Percentiles rank a stretch among this genome's conserved stretches.
phyloP scores from a whole-genome alignment of 2,329 filamentous ascomycete species.

The Colletotrichum nymphaeae region DNA sequence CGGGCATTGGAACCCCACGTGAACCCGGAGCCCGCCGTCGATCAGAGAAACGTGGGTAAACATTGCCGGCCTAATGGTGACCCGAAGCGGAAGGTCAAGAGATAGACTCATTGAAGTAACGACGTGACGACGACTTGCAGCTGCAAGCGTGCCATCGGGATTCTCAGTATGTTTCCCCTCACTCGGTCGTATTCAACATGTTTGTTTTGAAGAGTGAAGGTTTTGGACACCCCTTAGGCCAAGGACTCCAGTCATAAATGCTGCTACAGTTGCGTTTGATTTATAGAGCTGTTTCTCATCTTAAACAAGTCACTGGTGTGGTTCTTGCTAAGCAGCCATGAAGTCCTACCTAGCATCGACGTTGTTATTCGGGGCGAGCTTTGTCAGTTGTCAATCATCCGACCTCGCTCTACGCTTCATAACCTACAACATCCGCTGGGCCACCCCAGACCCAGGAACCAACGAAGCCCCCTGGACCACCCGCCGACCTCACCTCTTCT shows the following conservation, averaged over 20 bases:
- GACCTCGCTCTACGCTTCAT: slow-evolving; percentile 50
- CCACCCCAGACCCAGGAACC: slow-evolving; percentile 48
- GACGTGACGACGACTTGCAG: slow-evolving; percentile 4
- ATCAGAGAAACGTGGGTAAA: not conserved
- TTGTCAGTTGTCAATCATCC: not conserved
- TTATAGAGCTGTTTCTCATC: too few species aligned
- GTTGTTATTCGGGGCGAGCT: not conserved
- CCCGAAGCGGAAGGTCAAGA: not conserved
- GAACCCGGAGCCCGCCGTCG: not conserved
- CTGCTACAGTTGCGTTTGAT: too few species aligned
- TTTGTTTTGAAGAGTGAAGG: not conserved
- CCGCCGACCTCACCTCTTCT: slow-evolving; percentile 49
- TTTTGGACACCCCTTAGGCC: accelerated
- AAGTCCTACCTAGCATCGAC: not conserved
- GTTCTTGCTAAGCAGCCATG: slow-evolving; percentile 6
- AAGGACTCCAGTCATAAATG: not conserved
- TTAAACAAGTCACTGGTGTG: too few species aligned
- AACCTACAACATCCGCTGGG: slow-evolving; percentile 62
- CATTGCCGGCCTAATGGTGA: not conserved
- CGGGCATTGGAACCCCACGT: not conserved
- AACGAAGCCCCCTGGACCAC: slow-evolving; percentile 56
- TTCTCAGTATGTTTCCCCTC: not conserved
- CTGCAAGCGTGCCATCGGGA: not conserved
- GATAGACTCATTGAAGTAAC: not conserved
- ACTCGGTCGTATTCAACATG: not conserved